These are phyloP conservation scores for Leptographium radiaticola DNA, from an alignment of 2,329 filamentous ascomycete genomes.

Conservation along the genomic window DNA sequence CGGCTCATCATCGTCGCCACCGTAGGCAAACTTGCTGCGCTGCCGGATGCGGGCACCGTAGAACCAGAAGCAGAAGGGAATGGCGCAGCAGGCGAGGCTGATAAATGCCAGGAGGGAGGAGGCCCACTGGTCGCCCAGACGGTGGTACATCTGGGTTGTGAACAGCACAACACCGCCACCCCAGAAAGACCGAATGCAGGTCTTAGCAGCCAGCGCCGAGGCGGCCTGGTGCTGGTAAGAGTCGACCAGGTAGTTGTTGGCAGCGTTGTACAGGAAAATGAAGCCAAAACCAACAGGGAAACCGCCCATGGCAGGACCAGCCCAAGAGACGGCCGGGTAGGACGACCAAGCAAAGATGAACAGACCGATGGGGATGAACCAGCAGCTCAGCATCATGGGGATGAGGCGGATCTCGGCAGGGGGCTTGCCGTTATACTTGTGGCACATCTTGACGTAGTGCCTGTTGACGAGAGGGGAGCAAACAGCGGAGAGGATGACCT, in stretches of 20 bases:
- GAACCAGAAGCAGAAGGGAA: constrained; percentile 72
- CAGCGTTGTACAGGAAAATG: constrained; percentile 72
- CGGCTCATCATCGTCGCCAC: constrained; percentile 36
- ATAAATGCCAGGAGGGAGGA: constrained; percentile 60
- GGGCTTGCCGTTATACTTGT: constrained; percentile 55
- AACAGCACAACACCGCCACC: constrained; percentile 67
- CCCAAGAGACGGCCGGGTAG: constrained; percentile 52
- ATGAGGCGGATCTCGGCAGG: constrained; percentile 68
- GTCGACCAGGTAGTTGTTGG: constrained; percentile 60
- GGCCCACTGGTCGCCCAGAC: constrained; percentile 65
- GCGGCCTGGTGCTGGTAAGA: constrained; percentile 60
- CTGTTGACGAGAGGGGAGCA: constrained; percentile 66
- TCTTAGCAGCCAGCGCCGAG: constrained; percentile 70
- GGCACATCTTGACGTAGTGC: constrained; percentile 56
- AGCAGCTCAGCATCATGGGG: constrained; percentile 70
- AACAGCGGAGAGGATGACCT: constrained; percentile 46
- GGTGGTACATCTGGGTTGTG: constrained; percentile 67
- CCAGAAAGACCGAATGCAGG: constrained; percentile 68
- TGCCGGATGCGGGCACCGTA: constrained; percentile 60
- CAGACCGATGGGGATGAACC: constrained; percentile 50
- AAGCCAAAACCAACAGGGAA: constrained; percentile 66
- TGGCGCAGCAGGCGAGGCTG: constrained; percentile 63
- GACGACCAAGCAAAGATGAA: constrained; percentile 43
- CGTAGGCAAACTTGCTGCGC: constrained; percentile 61
- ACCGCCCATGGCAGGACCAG: constrained; percentile 58